Conservation (phyloP, 164 flowering plant genomes). For the Umbellularia californica region DNA sequence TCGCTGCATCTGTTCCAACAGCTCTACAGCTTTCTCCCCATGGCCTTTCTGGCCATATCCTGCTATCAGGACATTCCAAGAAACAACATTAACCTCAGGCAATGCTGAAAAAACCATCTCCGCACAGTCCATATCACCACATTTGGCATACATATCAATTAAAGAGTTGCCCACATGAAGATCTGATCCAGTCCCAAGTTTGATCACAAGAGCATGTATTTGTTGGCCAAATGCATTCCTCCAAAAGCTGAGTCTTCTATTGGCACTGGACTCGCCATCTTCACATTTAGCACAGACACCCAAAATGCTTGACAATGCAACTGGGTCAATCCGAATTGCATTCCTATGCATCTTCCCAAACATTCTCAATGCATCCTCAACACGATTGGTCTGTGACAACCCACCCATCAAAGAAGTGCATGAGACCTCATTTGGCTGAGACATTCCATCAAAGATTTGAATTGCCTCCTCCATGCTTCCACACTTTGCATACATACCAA, state of each 20-base stretch:
- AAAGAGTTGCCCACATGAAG: constrained; percentile 13
- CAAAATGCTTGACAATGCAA: constrained; percentile 61
- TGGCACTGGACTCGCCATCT: constrained; percentile 20
- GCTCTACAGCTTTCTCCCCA: constrained; percentile 47
- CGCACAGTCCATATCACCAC: constrained; percentile 48
- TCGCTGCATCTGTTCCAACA: constrained; percentile 75
- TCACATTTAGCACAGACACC: constrained; percentile 51
- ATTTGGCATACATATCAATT: constrained; percentile 22
- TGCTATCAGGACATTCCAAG: constrained; percentile 84
- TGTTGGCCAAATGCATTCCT: constrained; percentile 35
- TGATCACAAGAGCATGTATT: constrained; percentile 47
- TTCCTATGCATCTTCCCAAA: constrained; percentile 54
- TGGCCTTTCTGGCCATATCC: constrained; percentile 53
- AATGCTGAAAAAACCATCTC: constrained; percentile 44
- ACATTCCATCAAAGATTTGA: constrained; percentile 42
- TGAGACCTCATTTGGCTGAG: constrained; percentile 66
- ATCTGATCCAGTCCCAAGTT: constrained; percentile 43
- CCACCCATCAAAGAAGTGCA: constrained; percentile 75
- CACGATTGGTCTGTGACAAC: constrained; percentile 38
- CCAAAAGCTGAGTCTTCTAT: constrained; percentile 10
- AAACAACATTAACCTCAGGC: constrained; percentile 46
- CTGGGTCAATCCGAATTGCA: constrained; percentile 49
- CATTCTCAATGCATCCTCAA: constrained; percentile 53
- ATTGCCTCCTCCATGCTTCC: constrained; percentile 44
- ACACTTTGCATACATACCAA: constrained; percentile 74